Conservation (phyloP, 768 basidiomycete species). For the Rickenella mellea region DNA sequence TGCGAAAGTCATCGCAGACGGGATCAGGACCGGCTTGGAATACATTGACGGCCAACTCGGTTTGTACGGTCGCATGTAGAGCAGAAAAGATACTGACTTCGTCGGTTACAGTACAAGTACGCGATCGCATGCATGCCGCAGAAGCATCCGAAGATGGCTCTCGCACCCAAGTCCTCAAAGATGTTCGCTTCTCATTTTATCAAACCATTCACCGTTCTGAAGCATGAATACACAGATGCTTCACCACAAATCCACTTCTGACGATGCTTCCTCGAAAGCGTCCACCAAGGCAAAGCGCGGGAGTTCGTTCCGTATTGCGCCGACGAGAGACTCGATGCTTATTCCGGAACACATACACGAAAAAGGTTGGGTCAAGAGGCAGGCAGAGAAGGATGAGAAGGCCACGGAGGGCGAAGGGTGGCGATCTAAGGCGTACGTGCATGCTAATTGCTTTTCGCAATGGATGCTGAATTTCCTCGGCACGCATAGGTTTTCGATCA, state of each 20-base stretch:
- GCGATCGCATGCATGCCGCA: conserved; percentile 26
- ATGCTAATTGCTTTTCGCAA: not conserved
- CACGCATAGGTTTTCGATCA: not conserved
- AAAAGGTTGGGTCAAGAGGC: conserved; percentile 19
- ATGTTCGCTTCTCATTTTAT: conserved; percentile 2
- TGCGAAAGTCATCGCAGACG: conserved; percentile 26
- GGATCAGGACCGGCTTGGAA: conserved; percentile 30
- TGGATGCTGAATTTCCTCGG: not conserved
- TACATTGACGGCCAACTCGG: conserved; percentile 32
- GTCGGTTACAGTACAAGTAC: conserved; percentile 19
- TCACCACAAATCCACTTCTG: too few species aligned
- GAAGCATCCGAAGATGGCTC: conserved; percentile 18
- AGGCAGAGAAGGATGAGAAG: conserved; percentile 21
- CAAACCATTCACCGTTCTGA: too few species aligned
- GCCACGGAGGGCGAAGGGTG: conserved; percentile 21
- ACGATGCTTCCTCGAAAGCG: conserved; percentile 11
- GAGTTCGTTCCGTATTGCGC: conserved; percentile 26
- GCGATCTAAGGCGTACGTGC: conserved; percentile 18
- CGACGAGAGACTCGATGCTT: conserved; percentile 22
- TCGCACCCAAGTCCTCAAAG: conserved; percentile 19
- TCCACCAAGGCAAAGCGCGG: conserved; percentile 24
- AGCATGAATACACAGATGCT: too few species aligned
- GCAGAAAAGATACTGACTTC: not conserved
- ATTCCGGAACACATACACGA: conserved; percentile 23
- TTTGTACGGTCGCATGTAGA: not conserved